Evolutionary conservation across 2,329 filamentous ascomycete species (phyloP), one percentile per base, ranked within the genome.

Genomic region (Rutstroemia sydowiana): DNA sequence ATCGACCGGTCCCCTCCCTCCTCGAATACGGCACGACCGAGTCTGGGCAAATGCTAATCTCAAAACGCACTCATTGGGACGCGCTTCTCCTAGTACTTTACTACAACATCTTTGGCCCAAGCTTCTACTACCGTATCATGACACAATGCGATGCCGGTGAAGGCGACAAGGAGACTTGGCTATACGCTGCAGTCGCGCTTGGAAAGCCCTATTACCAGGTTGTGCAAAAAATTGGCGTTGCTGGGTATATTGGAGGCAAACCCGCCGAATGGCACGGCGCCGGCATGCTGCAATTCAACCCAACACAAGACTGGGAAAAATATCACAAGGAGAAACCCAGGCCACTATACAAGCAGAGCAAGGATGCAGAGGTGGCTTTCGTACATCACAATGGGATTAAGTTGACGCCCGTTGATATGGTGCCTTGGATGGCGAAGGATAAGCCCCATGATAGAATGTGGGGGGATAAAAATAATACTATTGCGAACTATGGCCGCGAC

Each of bases 101-200:
- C 59, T 76, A 76, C 64, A 76, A 76, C 55, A 66, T 70, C 47
- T 73, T 69, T 59, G 74, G 73, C 1, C 71, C 73, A 3, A 58
- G 64, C 0, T 67, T 68, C 48, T 76, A 73, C 57, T 76, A 75
- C 54, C 66, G 68, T 0, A 60, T 76, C 0, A 64, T 74, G 8
- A 71, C 68, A 3, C 72, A 75, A 58, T 52, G 44, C 20, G 72
- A 67, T 5, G 63, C 68, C 0, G 74, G 74, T 10, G 66, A 75
- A 59, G 74, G 74, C 28, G 74, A 76, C 61, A 76, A 76, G 56
- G 73, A 76, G 57, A 75, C 73, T 0, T 75, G 75, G 58, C 60
- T 74, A 11, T 68, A 71, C 13, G 73, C 73, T 5, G 71, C 73
- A 10, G 54, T 67, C 5, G 70, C 65, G 8, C 60, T 72, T 1